Evolutionary conservation across 257 asterid genomes (phyloP), one percentile per base, ranked within the genome.

Genomic region (Lithospermum erythrorhizon): DNA sequence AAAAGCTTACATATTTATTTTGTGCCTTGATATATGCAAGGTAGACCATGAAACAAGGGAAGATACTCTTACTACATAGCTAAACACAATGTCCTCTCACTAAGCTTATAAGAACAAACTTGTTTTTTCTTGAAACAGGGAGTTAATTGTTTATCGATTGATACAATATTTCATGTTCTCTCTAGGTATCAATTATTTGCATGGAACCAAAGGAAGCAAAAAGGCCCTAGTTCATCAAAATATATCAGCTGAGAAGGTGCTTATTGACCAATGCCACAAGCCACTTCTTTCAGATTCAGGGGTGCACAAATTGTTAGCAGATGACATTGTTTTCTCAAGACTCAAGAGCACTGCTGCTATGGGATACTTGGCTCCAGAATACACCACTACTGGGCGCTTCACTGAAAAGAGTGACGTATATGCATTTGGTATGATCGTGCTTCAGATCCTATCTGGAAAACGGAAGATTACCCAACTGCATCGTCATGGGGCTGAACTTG

Each of bases 311-410:
- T 78, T 90, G 63, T 62, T 90, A 52, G 98, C 94, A 3, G 98
- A 90, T 37, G 98, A 87, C 65, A 82, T 90, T 24, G 79, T 90
- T 55, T 90, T 82, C 76, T 87, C 95, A 2, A 81, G 93, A 0
- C 89, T 90, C 58, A 90, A 90, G 78, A 82, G 86, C 18, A 87
- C 94, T 65, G 98, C 98, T 21, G 98, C 98, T 22, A 85, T 87
- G 95, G 98, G 98, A 7, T 90, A 90, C 59, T 80, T 90, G 49
- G 98, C 98, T 49, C 98, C 98, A 0, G 96, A 90, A 63, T 90
- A 90, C 74, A 82, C 98, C 2, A 85, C 85, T 61, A 90, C 98
- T 0, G 98, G 98, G 9, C 71, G 87, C 15, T 87, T 89, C 82
- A 90, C 95, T 2, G 94, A 87, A 24, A 87, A 90, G 80, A 87